Conservation (phyloP, 495 filamentous ascomycete species). For the Elaphomyces granulatus region DNA sequence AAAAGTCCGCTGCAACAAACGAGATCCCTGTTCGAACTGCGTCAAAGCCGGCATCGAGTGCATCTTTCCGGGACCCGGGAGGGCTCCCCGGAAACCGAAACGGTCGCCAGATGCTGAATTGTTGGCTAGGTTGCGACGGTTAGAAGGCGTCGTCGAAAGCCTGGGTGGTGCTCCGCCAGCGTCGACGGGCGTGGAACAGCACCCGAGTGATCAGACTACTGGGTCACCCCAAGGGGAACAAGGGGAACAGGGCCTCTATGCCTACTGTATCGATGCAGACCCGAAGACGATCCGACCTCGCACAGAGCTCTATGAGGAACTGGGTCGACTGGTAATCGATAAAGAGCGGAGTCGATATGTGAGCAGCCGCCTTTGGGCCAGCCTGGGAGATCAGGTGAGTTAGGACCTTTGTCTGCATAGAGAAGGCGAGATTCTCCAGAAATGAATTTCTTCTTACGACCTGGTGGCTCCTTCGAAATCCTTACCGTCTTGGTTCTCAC, state of each 20-base stretch:
- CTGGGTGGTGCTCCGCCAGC: slow-evolving; percentile 37
- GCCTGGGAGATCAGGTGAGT: slow-evolving; percentile 66
- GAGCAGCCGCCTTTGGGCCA: slow-evolving; percentile 82
- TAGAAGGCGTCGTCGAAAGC: slow-evolving; percentile 71
- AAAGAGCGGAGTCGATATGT: slow-evolving; percentile 75
- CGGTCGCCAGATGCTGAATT: slow-evolving; percentile 60
- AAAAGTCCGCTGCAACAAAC: slow-evolving; percentile 83
- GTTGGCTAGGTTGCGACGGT: slow-evolving; percentile 56
- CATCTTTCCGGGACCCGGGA: slow-evolving; percentile 67
- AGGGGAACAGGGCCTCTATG: background rate
- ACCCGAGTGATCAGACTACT: no score
- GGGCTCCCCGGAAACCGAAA: slow-evolving; percentile 58
- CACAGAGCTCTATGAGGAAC: slow-evolving; percentile 37
- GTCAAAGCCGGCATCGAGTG: slow-evolving; percentile 64
- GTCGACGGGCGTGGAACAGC: no score
- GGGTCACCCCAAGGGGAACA: no score
- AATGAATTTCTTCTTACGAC: no score
- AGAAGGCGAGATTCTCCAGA: no score
- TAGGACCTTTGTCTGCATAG: background rate
- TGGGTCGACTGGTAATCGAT: slow-evolving; percentile 72
- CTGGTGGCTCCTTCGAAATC: no score
- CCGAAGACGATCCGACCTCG: slow-evolving; percentile 13
- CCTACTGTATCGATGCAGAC: slow-evolving; percentile 5
- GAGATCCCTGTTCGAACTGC: slow-evolving; percentile 72
- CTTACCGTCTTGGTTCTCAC: no score